Base-by-base conservation (phyloP, 108 stramenopile genomes). In the Conticribra guillardii region DNA sequence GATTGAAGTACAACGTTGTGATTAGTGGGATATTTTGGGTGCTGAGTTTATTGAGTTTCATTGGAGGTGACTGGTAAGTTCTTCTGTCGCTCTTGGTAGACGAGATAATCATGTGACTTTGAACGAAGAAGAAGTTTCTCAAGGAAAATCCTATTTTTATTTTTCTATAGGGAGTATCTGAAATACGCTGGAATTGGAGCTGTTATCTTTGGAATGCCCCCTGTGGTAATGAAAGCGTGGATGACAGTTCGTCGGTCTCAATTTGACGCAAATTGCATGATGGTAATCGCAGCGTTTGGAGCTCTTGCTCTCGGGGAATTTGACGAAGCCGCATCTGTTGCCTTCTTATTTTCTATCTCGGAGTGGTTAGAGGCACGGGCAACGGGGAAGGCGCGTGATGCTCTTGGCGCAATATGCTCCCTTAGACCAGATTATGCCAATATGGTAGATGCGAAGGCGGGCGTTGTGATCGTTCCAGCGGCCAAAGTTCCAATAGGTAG, bases 251-350 rank as follows among this genome's bases (percentile, higher is more conserved):
- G 80, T 28, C 64, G 87, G 32, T 69, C 53, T 34, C 85, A 85
- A 49, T 83, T 90, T 74, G 92, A 97, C 84, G 89, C 94, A 24
- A 95, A 97, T 74, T 88, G 90, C 60, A 90, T 97, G 85, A 97
- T 97, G 96, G 83, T 90, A 18, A 71, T 83, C 47, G 94, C 96
- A 3, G 91, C 93, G 0, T 48, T 93, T 32, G 96, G 96, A 19
- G 91, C 96, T 4, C 58, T 95, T 19, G 73, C 71, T 5, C 63
- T 96, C 34, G 79, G 76, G 30, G 89, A 97, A 58, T 92, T 74
- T 60, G 85, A 87, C 34, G 94, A 97, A 73, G 94, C 93, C 5
- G 96, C 93, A 23, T 85, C 89, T 16, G 91, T 97, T 1, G 81
- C 90, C 7, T 94, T 93, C 56, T 71, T 97, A 32, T 95, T 95